Conservation (phyloP, 495 filamentous ascomycete genomes). For the Echria macrotheca region DNA sequence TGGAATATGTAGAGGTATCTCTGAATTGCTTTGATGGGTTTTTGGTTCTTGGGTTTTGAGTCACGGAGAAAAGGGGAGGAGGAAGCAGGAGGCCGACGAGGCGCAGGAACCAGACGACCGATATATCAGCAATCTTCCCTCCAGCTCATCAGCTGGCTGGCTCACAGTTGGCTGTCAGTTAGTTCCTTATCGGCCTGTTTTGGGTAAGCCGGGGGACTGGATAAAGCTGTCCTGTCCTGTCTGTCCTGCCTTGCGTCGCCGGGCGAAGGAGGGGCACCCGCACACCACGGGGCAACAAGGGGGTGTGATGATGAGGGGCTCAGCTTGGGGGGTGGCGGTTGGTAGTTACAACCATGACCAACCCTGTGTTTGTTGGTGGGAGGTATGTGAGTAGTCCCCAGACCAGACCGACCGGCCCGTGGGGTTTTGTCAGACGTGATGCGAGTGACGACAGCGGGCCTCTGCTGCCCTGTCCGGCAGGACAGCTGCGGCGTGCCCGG, state of each 20-base stretch:
- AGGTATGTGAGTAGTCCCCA: constrained; percentile 6
- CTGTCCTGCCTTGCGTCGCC: too few species aligned
- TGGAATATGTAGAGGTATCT: neutral
- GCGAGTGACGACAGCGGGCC: constrained; percentile 6
- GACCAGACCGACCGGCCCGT: neutral
- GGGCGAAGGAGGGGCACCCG: too few species aligned
- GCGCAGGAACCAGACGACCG: neutral
- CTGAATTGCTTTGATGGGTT: neutral
- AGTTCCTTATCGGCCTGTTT: constrained; percentile 6
- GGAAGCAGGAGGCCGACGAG: neutral
- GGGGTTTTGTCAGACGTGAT: neutral
- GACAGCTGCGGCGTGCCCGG: too few species aligned
- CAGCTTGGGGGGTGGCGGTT: constrained; percentile 3
- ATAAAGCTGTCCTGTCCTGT: constrained; percentile 1
- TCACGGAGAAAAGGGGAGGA: neutral
- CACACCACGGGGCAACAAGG: too few species aligned
- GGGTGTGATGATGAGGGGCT: neutral
- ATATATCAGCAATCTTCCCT: neutral
- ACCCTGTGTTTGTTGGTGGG: neutral
- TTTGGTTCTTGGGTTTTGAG: constrained; percentile 2
- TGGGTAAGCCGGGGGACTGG: constrained; percentile 1
- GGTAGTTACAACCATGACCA: too few species aligned
- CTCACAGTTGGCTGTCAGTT: too few species aligned
- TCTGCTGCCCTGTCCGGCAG: too few species aligned
- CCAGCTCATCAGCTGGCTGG: too few species aligned